Base-by-base conservation (phyloP, 2,329 filamentous ascomycete genomes). In the Cladophialophora exuberans region DNA sequence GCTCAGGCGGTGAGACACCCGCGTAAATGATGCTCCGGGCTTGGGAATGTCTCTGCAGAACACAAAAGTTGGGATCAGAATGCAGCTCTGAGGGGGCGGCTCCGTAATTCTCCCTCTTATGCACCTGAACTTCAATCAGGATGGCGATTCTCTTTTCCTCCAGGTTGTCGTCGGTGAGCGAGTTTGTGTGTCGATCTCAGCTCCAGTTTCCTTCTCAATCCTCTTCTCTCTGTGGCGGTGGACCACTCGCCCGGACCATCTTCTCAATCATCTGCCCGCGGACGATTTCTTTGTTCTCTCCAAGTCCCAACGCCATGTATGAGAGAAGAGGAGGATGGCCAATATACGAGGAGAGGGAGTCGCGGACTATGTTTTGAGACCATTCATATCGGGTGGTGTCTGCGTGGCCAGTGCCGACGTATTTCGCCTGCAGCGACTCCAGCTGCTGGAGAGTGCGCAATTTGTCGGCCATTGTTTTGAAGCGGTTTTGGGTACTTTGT, bases 371-470 rank as follows among this genome's bases (percentile, higher is more conserved):
- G 77, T 97, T 99, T 57, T 89, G 92, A 46, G 88, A 88, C 91
- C 92, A 99, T 76, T 99, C 94, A 85, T 94, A 94, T 73, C 90
- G 95, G 22, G 91, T 96, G 11, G 93, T 97, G 76, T 99, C 94
- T 38, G 93, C 90, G 73, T 97, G 92, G 20, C 94, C 94, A 3
- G 94, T 97, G 65, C 94, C 94, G 67, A 99, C 82, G 78, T 94
- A 97, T 68, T 95, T 95, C 68, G 92, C 87, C 76, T 99, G 94
- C 15, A 97, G 88, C 62, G 91, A 87, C 76, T 99, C 94, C 70
- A 99, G 92, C 73, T 99, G 94, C 75, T 99, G 94, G 66, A 96
- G 90, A 7, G 90, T 94, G 70, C 94, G 92, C 63, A 99, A 88
- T 77, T 99, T 99, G 79, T 99, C 94, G 74, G 94, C 94, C 94